phyloP scores from a whole-genome alignment of 148 eudicot species.

The Nepenthes gracilis region DNA sequence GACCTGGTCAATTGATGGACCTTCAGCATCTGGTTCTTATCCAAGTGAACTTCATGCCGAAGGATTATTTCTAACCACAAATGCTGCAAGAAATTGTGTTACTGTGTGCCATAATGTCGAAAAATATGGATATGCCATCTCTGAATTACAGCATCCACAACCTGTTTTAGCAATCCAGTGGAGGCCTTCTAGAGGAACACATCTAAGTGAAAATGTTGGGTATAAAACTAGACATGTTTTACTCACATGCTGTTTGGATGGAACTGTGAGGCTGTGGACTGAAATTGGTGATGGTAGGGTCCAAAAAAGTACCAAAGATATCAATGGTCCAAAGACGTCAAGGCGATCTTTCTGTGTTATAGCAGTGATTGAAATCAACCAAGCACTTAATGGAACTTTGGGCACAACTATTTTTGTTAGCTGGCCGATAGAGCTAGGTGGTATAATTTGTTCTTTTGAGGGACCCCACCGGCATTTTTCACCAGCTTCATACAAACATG shows the following conservation, averaged over 20 bases:
- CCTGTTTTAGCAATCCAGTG: conserved; percentile 79
- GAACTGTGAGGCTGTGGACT: conserved; percentile 87
- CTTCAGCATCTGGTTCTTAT: conserved; percentile 47
- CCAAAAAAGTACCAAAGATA: conserved; percentile 47
- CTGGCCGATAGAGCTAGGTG: conserved; percentile 73
- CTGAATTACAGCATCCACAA: conserved; percentile 69
- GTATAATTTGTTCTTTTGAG: conserved; percentile 25
- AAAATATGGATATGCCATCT: conserved; percentile 29
- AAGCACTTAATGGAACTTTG: conserved; percentile 48
- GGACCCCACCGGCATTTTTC: conserved; percentile 22
- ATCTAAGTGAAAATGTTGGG: conserved; percentile 16
- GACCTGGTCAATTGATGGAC: conserved; percentile 72
- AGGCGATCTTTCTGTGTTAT: conserved; percentile 58
- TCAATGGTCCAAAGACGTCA: conserved; percentile 29
- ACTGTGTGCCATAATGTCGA: conserved; percentile 37
- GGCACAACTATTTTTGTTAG: conserved; percentile 58
- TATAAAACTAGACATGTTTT: conserved; percentile 40
- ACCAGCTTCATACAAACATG: conserved; percentile 26
- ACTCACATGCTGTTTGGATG: conserved; percentile 81
- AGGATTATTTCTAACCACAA: conserved; percentile 15
- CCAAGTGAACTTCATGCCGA: conserved; percentile 17
- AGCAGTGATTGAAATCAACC: conserved; percentile 69
- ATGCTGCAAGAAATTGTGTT: conserved; percentile 34
- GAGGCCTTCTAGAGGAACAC: conserved; percentile 65
- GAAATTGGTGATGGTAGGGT: conserved; percentile 67